Percentiles rank a stretch among this genome's conserved stretches.
Conservation (phyloP, 208 protist genomes). For the Wallacemonas sp. region DNA sequence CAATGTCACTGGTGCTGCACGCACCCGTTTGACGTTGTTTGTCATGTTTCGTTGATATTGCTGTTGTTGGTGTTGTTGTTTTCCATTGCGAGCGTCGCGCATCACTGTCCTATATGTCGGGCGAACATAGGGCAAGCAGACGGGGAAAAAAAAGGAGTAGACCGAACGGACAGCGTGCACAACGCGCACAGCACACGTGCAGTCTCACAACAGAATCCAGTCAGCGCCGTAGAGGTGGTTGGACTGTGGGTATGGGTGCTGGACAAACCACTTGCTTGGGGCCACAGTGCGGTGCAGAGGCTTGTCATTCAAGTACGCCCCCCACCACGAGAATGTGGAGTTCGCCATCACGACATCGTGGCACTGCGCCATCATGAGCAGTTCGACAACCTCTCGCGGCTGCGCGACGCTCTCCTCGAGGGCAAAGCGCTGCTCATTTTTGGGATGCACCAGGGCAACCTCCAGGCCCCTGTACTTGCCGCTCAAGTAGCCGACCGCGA, state of each 20-base stretch:
- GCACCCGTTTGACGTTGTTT: not conserved
- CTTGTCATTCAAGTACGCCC: slow-evolving; percentile 65
- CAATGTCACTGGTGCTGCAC: no score
- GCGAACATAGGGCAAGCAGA: no score
- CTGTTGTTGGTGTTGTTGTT: not conserved
- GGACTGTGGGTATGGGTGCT: slow-evolving; percentile 69
- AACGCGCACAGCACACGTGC: no score
- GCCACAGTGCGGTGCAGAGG: slow-evolving; percentile 71
- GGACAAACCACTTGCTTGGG: slow-evolving; percentile 78
- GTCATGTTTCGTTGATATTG: not conserved
- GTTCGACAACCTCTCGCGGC: slow-evolving; percentile 77
- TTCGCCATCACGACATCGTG: slow-evolving; percentile 90
- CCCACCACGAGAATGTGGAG: slow-evolving; percentile 89
- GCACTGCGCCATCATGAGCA: slow-evolving; percentile 81
- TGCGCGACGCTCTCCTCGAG: not conserved
- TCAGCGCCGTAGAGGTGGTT: slow-evolving; percentile 76
- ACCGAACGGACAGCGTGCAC: no score
- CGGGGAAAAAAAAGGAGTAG: no score
- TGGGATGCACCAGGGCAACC: slow-evolving; percentile 48
- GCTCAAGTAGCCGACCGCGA: slow-evolving; percentile 50
- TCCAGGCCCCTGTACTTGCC: slow-evolving; percentile 58
- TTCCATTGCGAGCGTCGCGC: no score
- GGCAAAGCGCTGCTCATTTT: slow-evolving; percentile 17
- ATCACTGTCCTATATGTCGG: no score
- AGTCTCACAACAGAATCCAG: slow-evolving; percentile 68